Evolutionary conservation across 495 filamentous ascomycete species (phyloP).

Genomic region (Thozetella sp.): DNA sequence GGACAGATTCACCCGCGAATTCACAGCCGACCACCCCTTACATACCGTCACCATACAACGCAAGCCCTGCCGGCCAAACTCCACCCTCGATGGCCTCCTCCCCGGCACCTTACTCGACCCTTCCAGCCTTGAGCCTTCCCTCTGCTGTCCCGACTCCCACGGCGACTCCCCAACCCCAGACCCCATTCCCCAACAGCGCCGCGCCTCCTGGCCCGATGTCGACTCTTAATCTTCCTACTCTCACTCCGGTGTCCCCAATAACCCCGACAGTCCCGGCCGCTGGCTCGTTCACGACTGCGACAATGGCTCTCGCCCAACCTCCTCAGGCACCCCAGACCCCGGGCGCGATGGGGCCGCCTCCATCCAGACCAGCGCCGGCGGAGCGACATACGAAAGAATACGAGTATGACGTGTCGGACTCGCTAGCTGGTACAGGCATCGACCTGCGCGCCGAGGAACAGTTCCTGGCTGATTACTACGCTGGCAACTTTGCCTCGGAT

Average conservation of each 20-base stretch:
- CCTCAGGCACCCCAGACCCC: constrained; percentile 21
- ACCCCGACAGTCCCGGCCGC: not conserved
- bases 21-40: constrained; percentile 28
- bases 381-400: constrained; percentile 71
- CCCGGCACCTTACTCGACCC: constrained; percentile 18
- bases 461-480: constrained; percentile 61
- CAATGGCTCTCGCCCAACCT: constrained; percentile 31
- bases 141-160: constrained; percentile 19
- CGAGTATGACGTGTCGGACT: constrained; percentile 70
- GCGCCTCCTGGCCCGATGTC: not conserved
- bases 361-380: constrained; percentile 59
- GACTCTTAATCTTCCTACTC: constrained; percentile 23
- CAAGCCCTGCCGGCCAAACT: constrained; percentile 8
- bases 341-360: constrained; percentile 73
- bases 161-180: constrained; percentile 4
- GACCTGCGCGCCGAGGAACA: constrained; percentile 84
- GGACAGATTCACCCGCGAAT: constrained; percentile 62
- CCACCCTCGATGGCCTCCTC: constrained; percentile 6
- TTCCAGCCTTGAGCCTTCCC: constrained; percentile 5
- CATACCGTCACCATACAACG: constrained; percentile 11
- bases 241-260: constrained; percentile 13
- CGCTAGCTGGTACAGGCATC: constrained; percentile 76
- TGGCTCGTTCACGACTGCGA: constrained; percentile 36
- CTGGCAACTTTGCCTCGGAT: constrained; percentile 30
- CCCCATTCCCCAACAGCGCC: not conserved